phyloP scores from a whole-genome alignment of 805 yeast genomes.

The Yarrowia sp. region DNA sequence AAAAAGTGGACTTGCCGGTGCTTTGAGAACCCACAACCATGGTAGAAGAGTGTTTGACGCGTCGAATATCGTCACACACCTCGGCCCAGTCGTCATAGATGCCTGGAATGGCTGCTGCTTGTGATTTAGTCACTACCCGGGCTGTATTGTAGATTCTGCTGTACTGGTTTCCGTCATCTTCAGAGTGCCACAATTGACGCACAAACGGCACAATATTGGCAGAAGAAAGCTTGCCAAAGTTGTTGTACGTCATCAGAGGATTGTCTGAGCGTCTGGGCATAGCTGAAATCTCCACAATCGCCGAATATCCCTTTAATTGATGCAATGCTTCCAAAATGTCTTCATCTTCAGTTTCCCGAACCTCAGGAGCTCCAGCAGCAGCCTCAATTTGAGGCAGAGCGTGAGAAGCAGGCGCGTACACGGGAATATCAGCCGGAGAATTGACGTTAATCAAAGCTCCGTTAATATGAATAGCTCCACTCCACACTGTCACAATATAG shows the following conservation, averaged over 20 bases:
- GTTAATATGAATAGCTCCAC: conserved; percentile 5
- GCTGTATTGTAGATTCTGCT: conserved; percentile 6
- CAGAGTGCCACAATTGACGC: not conserved
- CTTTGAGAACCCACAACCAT: conserved; percentile 14
- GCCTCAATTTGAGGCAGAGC: conserved; percentile 14
- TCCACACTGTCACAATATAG: conserved; percentile 10
- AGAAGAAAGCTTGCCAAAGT: conserved; percentile 4
- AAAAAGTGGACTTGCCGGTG: conserved; percentile 19
- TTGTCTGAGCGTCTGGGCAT: conserved; percentile 1
- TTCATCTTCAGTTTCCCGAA: not conserved
- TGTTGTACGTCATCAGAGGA: not conserved
- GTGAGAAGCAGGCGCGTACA: conserved; percentile 10
- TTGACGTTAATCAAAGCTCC: not conserved
- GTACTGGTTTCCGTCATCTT: not conserved
- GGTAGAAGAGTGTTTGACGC: not conserved
- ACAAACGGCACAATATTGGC: conserved; percentile 9
- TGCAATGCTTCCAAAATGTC: not conserved
- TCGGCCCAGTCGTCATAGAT: conserved; percentile 4
- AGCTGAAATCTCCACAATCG: conserved; percentile 6
- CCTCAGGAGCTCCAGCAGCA: conserved; percentile 10
- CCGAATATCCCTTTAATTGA: not conserved
- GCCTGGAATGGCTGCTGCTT: not conserved
- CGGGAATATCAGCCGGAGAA: conserved; percentile 3
- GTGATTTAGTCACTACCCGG: not conserved
- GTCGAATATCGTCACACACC: conserved; percentile 9